Evolutionary conservation across 345 rosid genomes (phyloP), one percentile per base, ranked within the genome.

Genomic region (Populus ilicifolia): DNA sequence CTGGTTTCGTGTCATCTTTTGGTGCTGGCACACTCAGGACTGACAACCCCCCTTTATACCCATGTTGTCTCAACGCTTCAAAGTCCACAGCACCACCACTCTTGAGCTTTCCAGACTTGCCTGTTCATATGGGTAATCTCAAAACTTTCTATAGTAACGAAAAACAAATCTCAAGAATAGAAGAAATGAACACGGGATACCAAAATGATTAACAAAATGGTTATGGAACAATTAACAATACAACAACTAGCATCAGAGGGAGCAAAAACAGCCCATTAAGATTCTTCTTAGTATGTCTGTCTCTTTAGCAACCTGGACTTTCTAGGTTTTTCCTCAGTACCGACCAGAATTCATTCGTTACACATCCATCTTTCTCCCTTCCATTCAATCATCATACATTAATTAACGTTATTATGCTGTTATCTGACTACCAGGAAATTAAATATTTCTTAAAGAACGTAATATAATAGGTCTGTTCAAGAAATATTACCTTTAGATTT

Each of bases 21-120:
- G 97, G 97, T 23, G 85, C 76, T 56, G 91, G 92, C 77, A 93
- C 87, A 62, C 85, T 88, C 16, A 94, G 79, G 38, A 93, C 87
- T 11, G 98, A 91, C 21, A 88, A 69, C 63, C 92, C 92, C 0
- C 98, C 92, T 86, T 83, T 90, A 80, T 90, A 95, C 64, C 99
- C 99, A 70, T 91, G 91, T 35, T 77, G 88, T 77, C 83, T 88
- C 76, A 95, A 79, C 70, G 92, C 94, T 80, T 93, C 97, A 69
- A 90, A 95, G 83, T 89, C 91, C 44, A 89, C 67, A 35, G 77
- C 16, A 46, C 50, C 89, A 75, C 80, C 80, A 73, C 79, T 85
- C 79, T 86, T 90, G 67, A 78, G 87, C 85, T 84, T 89, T 17
- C 85, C 90, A 61, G 84, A 76, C 83, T 88, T 89, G 44, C 80